Percentiles rank a stretch among this genome's conserved stretches.
Conservation (phyloP, 176 grass and related monocot species). For the Alopecurus myosuroides region DNA sequence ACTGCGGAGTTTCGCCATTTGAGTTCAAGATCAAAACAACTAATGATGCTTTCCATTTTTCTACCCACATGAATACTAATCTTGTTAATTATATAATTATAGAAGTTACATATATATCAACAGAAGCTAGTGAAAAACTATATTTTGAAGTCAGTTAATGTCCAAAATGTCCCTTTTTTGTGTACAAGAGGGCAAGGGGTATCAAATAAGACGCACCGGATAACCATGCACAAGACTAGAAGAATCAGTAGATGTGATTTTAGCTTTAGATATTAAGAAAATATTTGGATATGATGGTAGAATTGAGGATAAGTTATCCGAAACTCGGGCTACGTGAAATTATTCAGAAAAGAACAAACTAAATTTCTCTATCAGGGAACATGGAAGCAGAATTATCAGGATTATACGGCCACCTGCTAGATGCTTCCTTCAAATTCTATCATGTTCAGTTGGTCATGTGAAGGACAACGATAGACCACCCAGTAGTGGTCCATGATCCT, state of each 20-base stretch:
- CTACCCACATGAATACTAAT: background rate
- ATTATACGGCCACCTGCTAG: conserved; percentile 31
- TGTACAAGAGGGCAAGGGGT: background rate
- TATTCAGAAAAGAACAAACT: background rate
- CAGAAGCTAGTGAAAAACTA: background rate
- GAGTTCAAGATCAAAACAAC: background rate
- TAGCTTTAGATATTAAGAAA: background rate
- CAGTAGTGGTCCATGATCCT: background rate
- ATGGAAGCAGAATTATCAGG: background rate
- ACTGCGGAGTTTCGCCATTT: background rate
- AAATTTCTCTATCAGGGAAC: background rate
- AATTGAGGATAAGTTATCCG: background rate
- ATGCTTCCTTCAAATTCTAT: conserved; percentile 37
- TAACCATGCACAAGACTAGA: background rate
- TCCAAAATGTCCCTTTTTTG: background rate
- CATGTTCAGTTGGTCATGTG: conserved; percentile 15
- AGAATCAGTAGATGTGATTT: background rate
- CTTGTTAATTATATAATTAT: background rate
- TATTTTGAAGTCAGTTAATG: background rate
- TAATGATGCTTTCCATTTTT: background rate
- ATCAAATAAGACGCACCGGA: background rate
- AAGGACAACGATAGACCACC: conserved; percentile 18
- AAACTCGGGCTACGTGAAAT: background rate
- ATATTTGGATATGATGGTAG: background rate
- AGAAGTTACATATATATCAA: background rate